Evolutionary conservation across 2,329 filamentous ascomycete species (phyloP).

Genomic region (Byssothecium circinans): DNA sequence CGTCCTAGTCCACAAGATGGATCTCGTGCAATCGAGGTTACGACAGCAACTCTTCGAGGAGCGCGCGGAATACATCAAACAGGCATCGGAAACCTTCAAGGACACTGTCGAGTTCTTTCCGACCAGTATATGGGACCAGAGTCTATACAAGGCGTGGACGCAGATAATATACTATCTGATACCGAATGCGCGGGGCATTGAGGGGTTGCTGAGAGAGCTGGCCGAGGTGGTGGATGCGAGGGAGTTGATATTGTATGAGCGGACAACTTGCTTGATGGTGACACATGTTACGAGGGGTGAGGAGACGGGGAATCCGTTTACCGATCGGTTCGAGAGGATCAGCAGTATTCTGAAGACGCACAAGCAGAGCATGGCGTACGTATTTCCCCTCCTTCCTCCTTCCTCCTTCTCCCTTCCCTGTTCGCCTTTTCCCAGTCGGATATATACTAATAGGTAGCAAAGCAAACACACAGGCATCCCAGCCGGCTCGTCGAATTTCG

Average conservation of each 20-base stretch:
- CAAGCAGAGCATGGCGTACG: slow-evolving; percentile 72
- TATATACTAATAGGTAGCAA: background rate
- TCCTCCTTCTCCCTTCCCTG: no score
- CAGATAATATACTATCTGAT: slow-evolving; percentile 97
- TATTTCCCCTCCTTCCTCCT: slow-evolving; percentile 35
- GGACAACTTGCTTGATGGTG: slow-evolving; percentile 95
- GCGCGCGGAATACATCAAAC: slow-evolving; percentile 73
- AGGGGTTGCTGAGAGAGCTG: slow-evolving; percentile 79
- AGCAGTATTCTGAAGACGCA: slow-evolving; percentile 98
- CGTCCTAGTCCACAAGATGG: slow-evolving; percentile 98
- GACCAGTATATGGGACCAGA: slow-evolving; percentile 98
- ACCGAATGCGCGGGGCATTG: slow-evolving; percentile 88
- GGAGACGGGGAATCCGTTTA: slow-evolving; percentile 80
- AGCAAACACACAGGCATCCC: slow-evolving; percentile 77
- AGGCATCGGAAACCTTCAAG: slow-evolving; percentile 71
- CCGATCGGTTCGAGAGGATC: slow-evolving; percentile 90
- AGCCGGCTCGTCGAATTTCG: slow-evolving; percentile 80
- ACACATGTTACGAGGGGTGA: slow-evolving; percentile 80
- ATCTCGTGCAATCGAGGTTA: slow-evolving; percentile 79
- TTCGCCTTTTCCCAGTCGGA: no score
- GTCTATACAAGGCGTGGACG: slow-evolving; percentile 96
- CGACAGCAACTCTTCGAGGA: slow-evolving; percentile 84
- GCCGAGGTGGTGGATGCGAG: slow-evolving; percentile 87
- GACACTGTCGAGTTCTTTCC: slow-evolving; percentile 76
- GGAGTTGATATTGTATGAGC: slow-evolving; percentile 91